phyloP scores from a whole-genome alignment of 1,284 basidiomycete genomes.

The Heterobasidion parviporum region DNA sequence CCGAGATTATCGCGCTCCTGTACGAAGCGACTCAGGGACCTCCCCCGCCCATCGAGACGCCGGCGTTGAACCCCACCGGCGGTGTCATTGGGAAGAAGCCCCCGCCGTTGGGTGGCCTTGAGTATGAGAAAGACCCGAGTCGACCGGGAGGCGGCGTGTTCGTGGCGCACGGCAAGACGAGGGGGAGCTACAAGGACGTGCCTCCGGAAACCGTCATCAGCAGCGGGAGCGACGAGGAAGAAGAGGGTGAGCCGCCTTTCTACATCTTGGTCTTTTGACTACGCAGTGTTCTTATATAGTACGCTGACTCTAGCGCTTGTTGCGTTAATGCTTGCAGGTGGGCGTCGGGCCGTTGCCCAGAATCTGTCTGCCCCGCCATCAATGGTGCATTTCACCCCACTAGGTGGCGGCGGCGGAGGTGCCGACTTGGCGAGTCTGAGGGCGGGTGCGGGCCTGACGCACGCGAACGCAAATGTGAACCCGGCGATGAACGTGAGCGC shows the following conservation, averaged over 20 bases:
- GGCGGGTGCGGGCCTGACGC: conserved; percentile 8
- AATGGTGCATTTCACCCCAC: conserved; percentile 50
- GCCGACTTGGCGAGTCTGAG: conserved; percentile 11
- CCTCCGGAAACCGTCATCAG: conserved; percentile 55
- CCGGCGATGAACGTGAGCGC: conserved; percentile 33
- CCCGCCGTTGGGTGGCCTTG: conserved; percentile 45
- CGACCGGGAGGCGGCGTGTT: conserved; percentile 83
- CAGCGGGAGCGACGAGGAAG: conserved; percentile 30
- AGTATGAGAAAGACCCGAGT: conserved; percentile 67
- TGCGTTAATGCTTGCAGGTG: neutral
- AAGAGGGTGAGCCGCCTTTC: conserved; percentile 30
- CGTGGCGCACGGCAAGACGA: conserved; percentile 53
- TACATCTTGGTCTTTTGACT: neutral
- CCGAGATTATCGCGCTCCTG: conserved; percentile 85
- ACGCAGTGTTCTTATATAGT: no score
- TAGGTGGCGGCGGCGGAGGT: conserved; percentile 17
- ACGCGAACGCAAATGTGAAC: conserved; percentile 48
- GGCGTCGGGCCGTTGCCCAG: no score
- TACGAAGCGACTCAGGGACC: conserved; percentile 86
- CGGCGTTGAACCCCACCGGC: conserved; percentile 64
- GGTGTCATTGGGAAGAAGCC: conserved; percentile 52
- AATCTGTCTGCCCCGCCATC: conserved; percentile 4
- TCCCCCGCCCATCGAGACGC: conserved; percentile 44
- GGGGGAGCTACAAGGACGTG: conserved; percentile 45
- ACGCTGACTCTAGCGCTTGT: neutral